A percentile compares a stretch with the other conserved stretches of the same genome.
Evolutionary conservation across 164 flowering plant species (phyloP).

Genomic region (Umbellularia californica): DNA sequence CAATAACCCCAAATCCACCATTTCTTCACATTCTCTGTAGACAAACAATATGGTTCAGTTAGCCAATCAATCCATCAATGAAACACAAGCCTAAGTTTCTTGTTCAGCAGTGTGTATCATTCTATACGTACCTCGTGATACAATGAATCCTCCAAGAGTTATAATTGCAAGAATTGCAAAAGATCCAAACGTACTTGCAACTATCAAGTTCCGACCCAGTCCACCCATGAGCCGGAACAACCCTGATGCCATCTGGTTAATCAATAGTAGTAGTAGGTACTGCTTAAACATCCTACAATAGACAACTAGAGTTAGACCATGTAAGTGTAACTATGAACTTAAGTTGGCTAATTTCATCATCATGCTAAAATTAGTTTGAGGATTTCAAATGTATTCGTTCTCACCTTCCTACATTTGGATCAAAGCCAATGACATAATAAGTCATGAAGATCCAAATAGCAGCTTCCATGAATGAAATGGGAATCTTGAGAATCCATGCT

Average conservation of each 20-base stretch:
- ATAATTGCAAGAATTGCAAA: slow-evolving; percentile 23
- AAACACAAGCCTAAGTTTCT: background rate
- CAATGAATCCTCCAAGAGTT: slow-evolving; percentile 33
- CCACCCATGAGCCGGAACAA: slow-evolving; percentile 35
- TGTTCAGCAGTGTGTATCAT: background rate
- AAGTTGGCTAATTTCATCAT: background rate
- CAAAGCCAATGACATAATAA: slow-evolving; percentile 42
- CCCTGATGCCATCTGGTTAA: slow-evolving; percentile 37
- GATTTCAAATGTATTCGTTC: background rate
- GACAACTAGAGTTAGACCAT: background rate
- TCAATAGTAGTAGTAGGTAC: slow-evolving; percentile 24
- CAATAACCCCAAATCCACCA: slow-evolving; percentile 76
- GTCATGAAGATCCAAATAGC: slow-evolving; percentile 31
- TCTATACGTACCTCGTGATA: slow-evolving; percentile 36
- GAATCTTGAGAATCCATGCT: slow-evolving; percentile 32
- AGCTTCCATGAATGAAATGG: slow-evolving; percentile 35
- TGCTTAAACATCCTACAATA: slow-evolving; percentile 40
- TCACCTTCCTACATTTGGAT: slow-evolving; percentile 38
- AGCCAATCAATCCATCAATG: background rate
- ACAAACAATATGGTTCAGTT: background rate
- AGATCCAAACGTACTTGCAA: slow-evolving; percentile 37
- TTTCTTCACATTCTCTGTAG: slow-evolving; percentile 30
- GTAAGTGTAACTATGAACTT: background rate
- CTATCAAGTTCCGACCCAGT: slow-evolving; percentile 28
- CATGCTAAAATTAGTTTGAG: background rate